A percentile compares a stretch with the other conserved stretches of the same genome.
These are phyloP conservation scores for Xylaria multiplex DNA, from an alignment of 2,329 filamentous ascomycete genomes.

Conservation along the genomic window DNA sequence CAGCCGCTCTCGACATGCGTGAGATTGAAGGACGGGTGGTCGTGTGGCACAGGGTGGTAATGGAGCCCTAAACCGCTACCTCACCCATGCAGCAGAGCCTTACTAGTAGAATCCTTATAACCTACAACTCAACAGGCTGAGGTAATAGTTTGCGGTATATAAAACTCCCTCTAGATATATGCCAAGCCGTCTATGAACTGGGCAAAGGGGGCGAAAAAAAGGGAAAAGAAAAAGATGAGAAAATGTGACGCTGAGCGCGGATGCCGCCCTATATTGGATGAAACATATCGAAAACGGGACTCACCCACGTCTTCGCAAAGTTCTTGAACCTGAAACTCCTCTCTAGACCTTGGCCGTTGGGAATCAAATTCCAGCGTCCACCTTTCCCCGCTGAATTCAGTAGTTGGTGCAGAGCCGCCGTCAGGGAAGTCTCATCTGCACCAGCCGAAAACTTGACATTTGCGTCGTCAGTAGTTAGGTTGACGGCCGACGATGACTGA, in stretches of 20 bases:
- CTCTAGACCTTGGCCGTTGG: conserved; percentile 65
- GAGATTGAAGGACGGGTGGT: conserved; percentile 18
- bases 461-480: conserved; percentile 20
- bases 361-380: conserved; percentile 62
- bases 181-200: conserved; percentile 4
- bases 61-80: background rate
- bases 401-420: conserved; percentile 51
- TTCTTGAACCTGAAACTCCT: conserved; percentile 71
- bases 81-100: conserved; percentile 23
- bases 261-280: conserved; percentile 2
- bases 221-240: background rate
- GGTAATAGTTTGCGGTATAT: conserved; percentile 9
- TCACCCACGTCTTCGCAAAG: conserved; percentile 72
- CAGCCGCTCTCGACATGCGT: conserved; percentile 17
- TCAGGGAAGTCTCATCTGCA: conserved; percentile 54
- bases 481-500: conserved; percentile 24
- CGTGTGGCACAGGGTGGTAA: conserved; percentile 25
- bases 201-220: background rate
- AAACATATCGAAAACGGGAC: conserved; percentile 42
- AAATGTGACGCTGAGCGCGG: conserved; percentile 8
- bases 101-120: background rate
- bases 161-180: conserved; percentile 5
- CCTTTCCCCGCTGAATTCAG: conserved; percentile 45
- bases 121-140: background rate
- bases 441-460: conserved; percentile 56